A percentile compares a stretch with the other conserved stretches of the same genome.
Evolutionary conservation across 345 rosid species (phyloP).

Genomic region (Eucalyptus fibrosa): DNA sequence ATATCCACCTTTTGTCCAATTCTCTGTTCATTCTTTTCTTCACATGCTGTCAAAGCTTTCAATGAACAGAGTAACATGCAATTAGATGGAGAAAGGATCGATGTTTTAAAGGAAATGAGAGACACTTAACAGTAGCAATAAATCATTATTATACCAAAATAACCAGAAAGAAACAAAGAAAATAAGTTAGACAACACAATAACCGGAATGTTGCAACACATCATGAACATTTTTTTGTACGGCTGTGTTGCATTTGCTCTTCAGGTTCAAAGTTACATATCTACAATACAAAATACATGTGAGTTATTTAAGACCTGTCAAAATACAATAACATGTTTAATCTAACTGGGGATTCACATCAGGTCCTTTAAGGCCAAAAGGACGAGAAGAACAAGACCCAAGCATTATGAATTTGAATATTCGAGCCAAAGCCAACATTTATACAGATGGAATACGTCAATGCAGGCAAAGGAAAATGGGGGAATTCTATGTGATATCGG

Average conservation of each 20-base stretch:
- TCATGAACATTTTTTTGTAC: not conserved
- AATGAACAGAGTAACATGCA: not conserved
- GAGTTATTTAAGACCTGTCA: not conserved
- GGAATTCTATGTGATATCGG: not conserved
- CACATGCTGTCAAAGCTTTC: slow-evolving; percentile 24
- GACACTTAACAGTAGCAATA: not conserved
- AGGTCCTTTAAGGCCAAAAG: not conserved
- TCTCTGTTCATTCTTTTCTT: slow-evolving; percentile 28
- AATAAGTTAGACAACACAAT: not conserved
- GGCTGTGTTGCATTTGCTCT: not conserved
- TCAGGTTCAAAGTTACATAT: not conserved
- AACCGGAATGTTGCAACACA: not conserved
- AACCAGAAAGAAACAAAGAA: not conserved
- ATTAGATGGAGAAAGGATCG: not conserved
- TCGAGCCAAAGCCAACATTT: not conserved
- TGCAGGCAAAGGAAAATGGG: not conserved
- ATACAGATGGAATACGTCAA: not conserved
- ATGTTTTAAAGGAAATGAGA: not conserved
- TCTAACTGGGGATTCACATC: not conserved
- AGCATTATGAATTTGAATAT: not conserved
- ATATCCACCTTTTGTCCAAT: slow-evolving; percentile 29
- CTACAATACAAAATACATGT: not conserved
- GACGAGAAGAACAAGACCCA: not conserved
- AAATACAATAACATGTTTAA: not conserved
- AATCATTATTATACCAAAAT: not conserved